Base-by-base conservation (phyloP, 106 monocot genomes). In the Gastrodia elata region DNA sequence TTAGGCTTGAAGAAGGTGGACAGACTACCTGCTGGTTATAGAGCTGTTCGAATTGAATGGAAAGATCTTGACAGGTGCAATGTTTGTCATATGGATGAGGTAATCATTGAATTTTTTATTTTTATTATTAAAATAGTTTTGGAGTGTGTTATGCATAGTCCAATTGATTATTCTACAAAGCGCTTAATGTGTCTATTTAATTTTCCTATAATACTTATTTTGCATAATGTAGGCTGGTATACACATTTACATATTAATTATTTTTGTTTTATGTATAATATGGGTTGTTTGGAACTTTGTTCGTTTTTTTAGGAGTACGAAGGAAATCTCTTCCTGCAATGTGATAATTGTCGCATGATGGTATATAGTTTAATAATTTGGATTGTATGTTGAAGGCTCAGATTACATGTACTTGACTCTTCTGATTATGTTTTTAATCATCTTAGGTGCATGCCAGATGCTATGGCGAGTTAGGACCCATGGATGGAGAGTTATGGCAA, bases 81-180 rank as follows among this genome's bases (percentile, higher is more conserved):
- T 85, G 98, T 98, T 58, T 98, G 98, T 68, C 86, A 98, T 75
- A 98, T 87, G 91, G 98, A 98, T 84, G 98, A 98, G 91, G 98
- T 98, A 85, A 44, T 28, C 16, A 26, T 69, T 3, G 25, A 40
- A 13, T 69, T 18, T 36, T 9, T 39, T 69, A n/a, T n/a, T 61
- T 28, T 10, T 10, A 7, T 59, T 27, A 59, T 27, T 26, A 8
- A 32, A 28, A 9, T 26, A 1, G 2, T n/a, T 8, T 8, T 9
- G 64, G 64, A 25, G 64, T 64, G 32, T 64, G 2, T 33, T 25
- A n/a, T 24, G 2, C 6, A 3, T 57, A 24, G 9, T n/a, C 57
- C 24, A 57, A 57, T 26, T 24, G 57, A 57, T 26, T 57, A 6
- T 26, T 57, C 5, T n/a, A 26, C 25, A 25, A 20, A 24, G 2